Percentiles rank a stretch among this genome's conserved stretches.
These are phyloP conservation scores for Cucumis sativus DNA, from an alignment of 306 rosid genomes.

Conservation along the genomic window DNA sequence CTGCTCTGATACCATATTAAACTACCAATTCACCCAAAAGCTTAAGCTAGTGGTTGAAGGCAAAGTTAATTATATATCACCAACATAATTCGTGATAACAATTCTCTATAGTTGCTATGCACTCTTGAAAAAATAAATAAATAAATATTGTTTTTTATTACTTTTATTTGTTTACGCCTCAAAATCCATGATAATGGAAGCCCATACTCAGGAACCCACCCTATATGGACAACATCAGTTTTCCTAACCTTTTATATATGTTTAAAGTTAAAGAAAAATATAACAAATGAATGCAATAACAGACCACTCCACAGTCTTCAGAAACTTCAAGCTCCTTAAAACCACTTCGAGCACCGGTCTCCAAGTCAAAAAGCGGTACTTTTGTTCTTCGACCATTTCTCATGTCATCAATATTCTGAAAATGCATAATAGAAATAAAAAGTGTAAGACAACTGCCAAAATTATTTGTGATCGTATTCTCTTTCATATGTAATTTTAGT, in stretches of 20 bases:
- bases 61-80: too few relatives aligned
- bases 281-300: constrained; percentile 21
- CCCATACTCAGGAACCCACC: neutral
- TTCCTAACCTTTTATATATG: neutral
- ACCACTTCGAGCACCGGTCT: constrained; percentile 85
- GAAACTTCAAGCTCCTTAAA: constrained; percentile 95
- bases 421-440: constrained; percentile 11
- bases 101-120: neutral
- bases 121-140: too few relatives aligned
- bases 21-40: too few relatives aligned
- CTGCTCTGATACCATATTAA: too few relatives aligned
- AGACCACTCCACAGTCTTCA: constrained; percentile 98
- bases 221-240: neutral
- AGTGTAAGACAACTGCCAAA: constrained; percentile 12
- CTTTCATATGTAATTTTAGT: neutral
- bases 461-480: neutral
- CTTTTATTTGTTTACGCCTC: neutral
- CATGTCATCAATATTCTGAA: constrained; percentile 89
- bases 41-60: too few relatives aligned
- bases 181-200: neutral
- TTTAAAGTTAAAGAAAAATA: neutral
- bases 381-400: constrained; percentile 73
- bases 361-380: constrained; percentile 89
- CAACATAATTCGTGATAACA: neutral
- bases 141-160: neutral